Evolutionary conservation across 2,329 filamentous ascomycete genomes (phyloP).

Genomic region (Fusarium illudens): DNA sequence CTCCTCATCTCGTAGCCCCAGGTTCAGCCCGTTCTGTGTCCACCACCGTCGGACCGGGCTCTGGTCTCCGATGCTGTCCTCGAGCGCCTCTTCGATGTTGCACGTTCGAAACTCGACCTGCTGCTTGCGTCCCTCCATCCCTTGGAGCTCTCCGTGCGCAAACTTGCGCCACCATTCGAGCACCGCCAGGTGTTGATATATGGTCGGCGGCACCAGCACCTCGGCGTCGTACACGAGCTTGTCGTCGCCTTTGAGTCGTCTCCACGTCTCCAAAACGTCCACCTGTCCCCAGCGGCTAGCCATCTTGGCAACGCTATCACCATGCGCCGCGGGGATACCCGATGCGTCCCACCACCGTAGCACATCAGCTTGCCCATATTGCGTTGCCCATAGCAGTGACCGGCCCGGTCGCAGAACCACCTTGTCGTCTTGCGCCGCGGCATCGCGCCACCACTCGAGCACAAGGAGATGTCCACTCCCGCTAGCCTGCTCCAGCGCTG

Average conservation of each 20-base stretch:
- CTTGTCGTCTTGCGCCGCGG: conserved; percentile 65
- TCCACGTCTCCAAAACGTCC: conserved; percentile 84
- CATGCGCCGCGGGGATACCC: conserved; percentile 79
- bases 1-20: conserved; percentile 83
- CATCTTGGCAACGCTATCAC: conserved; percentile 83
- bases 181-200: conserved; percentile 83
- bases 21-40: conserved; percentile 82
- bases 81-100: conserved; percentile 92
- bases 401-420: conserved; percentile 81
- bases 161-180: conserved; percentile 92
- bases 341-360: conserved; percentile 90
- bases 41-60: conserved; percentile 84
- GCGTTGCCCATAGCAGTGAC: conserved; percentile 82
- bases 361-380: conserved; percentile 79
- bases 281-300: conserved; percentile 88
- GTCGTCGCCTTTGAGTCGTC: conserved; percentile 70
- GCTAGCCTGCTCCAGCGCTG: conserved; percentile 86
- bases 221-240: conserved; percentile 81
- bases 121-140: conserved; percentile 65
- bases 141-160: conserved; percentile 62
- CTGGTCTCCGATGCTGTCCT: conserved; percentile 82
- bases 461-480: conserved; percentile 85
- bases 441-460: conserved; percentile 91
- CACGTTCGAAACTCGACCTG: conserved; percentile 93
- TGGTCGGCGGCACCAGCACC: conserved; percentile 85